Evolutionary conservation across 2,329 filamentous ascomycete genomes (phyloP), one percentile per base, ranked within the genome.

Genomic region (Colletotrichum theobromicola): DNA sequence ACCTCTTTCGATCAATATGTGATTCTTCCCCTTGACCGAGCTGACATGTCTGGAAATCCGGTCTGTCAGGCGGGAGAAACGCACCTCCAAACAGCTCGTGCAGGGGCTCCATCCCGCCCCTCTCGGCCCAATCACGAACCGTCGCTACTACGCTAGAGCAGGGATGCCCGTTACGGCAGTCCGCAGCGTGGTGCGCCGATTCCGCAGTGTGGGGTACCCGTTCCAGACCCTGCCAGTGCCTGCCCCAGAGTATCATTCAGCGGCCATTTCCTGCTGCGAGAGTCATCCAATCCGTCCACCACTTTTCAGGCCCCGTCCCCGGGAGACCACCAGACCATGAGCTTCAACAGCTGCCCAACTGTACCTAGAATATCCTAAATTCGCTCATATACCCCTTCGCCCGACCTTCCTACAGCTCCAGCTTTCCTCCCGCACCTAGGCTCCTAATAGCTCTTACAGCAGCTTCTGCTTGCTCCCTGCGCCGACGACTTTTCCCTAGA

Each of bases 131-230:
- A 74, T 66, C 42, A 53, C 12, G 15, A n/a, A 30, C 26, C 21
- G 28, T 60, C 46, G 57, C 37, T 75, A 58, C 55, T 42, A 63
- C 55, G 50, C 58, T 69, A 46, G 46, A 62, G 42, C 62, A 72
- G 72, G 68, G 68, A 67, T 72, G 72, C 72, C 72, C 62, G 55
- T 72, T 72, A 60, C 72, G 55, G 72, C 72, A 72, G 62, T 72
- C 68, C 72, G 72, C 72, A 75, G 63, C 60, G 37, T 74, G 70
- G 65, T 73, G 73, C 70, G 73, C 73, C 73, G 70, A 74, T 75
- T 75, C 70, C 73, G 73, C 73, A 70, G 64, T 75, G 73, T 75
- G 70, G 73, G 73, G 73, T 75, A 75, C 65, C 64, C 65, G 61
- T 69, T 65, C 70, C 65, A 74, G 70, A 61, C 70, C 70, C 73